Evolutionary conservation across 2,329 filamentous ascomycete genomes (phyloP).

Genomic region (Triangularia verruculosa): DNA sequence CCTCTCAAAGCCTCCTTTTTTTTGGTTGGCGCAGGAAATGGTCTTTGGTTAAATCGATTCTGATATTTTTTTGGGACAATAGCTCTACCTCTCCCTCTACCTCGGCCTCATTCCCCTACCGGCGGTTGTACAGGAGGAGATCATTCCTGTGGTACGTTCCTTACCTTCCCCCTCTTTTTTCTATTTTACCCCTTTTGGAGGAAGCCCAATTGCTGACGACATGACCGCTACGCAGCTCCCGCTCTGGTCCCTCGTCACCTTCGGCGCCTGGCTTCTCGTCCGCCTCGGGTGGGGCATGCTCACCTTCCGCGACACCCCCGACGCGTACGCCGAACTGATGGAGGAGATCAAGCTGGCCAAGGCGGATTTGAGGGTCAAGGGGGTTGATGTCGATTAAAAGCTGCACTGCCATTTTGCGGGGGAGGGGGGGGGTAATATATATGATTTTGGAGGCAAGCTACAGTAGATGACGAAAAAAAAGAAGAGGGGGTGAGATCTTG

Average conservation of each 20-base stretch:
- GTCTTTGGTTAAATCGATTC: not conserved
- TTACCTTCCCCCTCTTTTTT: not conserved
- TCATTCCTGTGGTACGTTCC: slow-evolving; percentile 79
- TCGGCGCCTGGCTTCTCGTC: slow-evolving; percentile 88
- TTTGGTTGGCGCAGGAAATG: not conserved
- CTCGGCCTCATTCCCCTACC: slow-evolving; percentile 81
- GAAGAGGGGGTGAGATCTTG: too few species aligned
- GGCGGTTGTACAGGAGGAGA: slow-evolving; percentile 70
- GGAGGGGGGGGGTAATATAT: not conserved
- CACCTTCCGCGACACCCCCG: slow-evolving; percentile 94
- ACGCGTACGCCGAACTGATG: slow-evolving; percentile 87
- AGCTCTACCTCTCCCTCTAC: slow-evolving; percentile 89
- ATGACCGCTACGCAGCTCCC: slow-evolving; percentile 62
- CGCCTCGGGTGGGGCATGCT: slow-evolving; percentile 89
- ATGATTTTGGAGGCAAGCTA: too few species aligned
- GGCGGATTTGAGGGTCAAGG: slow-evolving; percentile 67
- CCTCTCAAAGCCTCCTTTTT: not conserved
- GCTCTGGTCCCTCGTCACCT: slow-evolving; percentile 86
- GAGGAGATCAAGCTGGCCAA: slow-evolving; percentile 76
- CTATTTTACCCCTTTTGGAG: too few species aligned
- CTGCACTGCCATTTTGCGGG: too few species aligned
- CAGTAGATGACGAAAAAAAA: too few species aligned
- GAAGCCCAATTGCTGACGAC: slow-evolving; percentile 7
- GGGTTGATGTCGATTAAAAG: slow-evolving; percentile 71
- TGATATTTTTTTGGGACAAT: slow-evolving; percentile 3